Evolutionary conservation across 495 filamentous ascomycete genomes (phyloP), one percentile per base, ranked within the genome.

Genomic region (Daldinia bambusicola): DNA sequence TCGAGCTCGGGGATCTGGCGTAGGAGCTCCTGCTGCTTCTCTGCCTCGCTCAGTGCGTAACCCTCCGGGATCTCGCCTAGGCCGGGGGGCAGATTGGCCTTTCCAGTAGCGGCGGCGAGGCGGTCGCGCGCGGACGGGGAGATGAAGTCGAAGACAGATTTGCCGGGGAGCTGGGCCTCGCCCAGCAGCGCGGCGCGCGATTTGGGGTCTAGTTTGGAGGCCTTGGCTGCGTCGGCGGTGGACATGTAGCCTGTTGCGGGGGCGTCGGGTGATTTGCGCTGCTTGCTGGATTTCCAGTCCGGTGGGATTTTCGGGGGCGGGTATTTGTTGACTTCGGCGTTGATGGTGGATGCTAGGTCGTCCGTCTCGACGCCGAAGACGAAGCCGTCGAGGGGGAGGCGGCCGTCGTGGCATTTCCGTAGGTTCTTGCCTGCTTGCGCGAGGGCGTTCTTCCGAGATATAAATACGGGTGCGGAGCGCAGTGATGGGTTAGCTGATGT

Each of bases 121-220:
- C 89, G 88, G 51, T 93, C 90, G 69, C 95, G 89, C 7, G 92
- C 89, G 41, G 91, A 88, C 1, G 94, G 86, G 0, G 93, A 91
- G 79, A 99, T 87, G 82, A 91, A 98, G 78, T 98, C 94, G 77
- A 98, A 99, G 37, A 99, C 90, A 1, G 95, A 98, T 78, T 98
- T 97, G 9, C 93, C 91, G 4, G 94, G 94, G 1, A 99, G 82
- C 45, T 90, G 87, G 31, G 87, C 83, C 78, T 98, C 95, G 18
- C 94, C 94, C 0, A 99, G 83, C 10, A 97, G 82, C 14, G 90
- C 88, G 10, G 94, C 95, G 70, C 95, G 87, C 32, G 93, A 83
- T 67, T 85, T 91, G 4, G 95, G 91, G 77, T 97, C 88, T 8
- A 98, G 86, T 7, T 84, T 88, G 0, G 92, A 94, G 8, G 89